phyloP scores from a whole-genome alignment of 2,329 filamentous ascomycete genomes.

The Colletotrichum neosansevieriae region DNA sequence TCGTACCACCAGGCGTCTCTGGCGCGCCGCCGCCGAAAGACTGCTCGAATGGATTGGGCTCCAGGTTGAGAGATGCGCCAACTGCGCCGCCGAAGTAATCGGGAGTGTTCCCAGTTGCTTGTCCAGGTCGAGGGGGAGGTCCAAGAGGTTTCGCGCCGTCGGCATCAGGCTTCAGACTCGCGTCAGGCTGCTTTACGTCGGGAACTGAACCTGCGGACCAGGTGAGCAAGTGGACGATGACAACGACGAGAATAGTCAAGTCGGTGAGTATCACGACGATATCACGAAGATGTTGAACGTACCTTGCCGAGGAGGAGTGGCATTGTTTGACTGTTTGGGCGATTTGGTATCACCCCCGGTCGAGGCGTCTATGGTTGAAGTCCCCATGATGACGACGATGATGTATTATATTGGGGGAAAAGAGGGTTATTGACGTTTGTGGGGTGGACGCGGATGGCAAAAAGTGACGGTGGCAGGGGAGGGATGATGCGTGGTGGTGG shows the following conservation, averaged over 20 bases:
- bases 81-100: slow-evolving; percentile 77
- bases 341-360: slow-evolving; percentile 60
- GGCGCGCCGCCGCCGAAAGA: slow-evolving; percentile 79
- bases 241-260: slow-evolving; percentile 40
- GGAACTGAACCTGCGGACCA: slow-evolving; percentile 54
- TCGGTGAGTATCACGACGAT: slow-evolving; percentile 33
- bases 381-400: slow-evolving; percentile 63
- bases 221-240: slow-evolving; percentile 42
- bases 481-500: slow-evolving; percentile 33
- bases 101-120: slow-evolving; percentile 65
- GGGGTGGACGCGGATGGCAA: slow-evolving; percentile 44
- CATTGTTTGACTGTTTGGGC: slow-evolving; percentile 58
- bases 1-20: slow-evolving; percentile 85
- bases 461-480: slow-evolving; percentile 42
- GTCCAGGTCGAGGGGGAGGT: slow-evolving; percentile 75
- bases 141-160: slow-evolving; percentile 75
- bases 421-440: slow-evolving; percentile 46
- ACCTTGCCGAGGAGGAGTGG: slow-evolving; percentile 58
- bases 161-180: slow-evolving; percentile 67
- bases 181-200: slow-evolving; percentile 61
- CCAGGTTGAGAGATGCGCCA: slow-evolving; percentile 73
- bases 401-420: slow-evolving; percentile 55
- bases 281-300: slow-evolving; percentile 43
- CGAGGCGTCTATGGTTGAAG: slow-evolving; percentile 55
- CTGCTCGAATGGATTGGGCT: slow-evolving; percentile 97